Evolutionary conservation across 2,329 filamentous ascomycete species (phyloP).

Genomic region (Aureobasidium lini): DNA sequence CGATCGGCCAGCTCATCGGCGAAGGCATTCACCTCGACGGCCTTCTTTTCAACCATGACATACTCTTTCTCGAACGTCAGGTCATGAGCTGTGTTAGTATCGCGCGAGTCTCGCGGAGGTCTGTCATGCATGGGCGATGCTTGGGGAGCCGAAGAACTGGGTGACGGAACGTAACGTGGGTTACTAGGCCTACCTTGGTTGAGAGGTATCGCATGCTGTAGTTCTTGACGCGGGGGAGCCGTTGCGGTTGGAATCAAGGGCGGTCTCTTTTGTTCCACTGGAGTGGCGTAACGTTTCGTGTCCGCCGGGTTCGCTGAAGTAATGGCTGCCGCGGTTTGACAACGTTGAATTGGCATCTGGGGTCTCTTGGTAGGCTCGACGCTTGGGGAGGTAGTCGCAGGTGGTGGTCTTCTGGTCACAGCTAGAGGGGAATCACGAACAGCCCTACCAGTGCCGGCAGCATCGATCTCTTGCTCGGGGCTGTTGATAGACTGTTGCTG

Average conservation of each 20-base stretch:
- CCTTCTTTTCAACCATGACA: conserved; percentile 88
- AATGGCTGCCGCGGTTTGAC: neutral
- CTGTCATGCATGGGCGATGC: conserved; percentile 32
- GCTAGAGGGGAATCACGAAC: conserved; percentile 2
- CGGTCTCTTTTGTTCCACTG: conserved; percentile 2
- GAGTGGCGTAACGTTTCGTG: neutral
- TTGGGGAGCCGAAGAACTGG: conserved; percentile 15
- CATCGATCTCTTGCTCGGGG: conserved; percentile 15
- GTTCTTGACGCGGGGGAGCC: conserved; percentile 14
- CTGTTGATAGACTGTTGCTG: conserved; percentile 24
- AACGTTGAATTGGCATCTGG: neutral
- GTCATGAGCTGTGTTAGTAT: conserved; percentile 64
- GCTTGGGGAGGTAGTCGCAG: neutral
- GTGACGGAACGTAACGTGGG: conserved; percentile 5
- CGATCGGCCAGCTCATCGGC: conserved; percentile 78
- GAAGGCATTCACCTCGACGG: conserved; percentile 94
- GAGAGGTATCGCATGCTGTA: neutral
- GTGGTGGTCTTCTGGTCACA: neutral
- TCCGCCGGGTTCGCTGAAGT: neutral
- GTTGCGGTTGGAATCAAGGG: conserved; percentile 13
- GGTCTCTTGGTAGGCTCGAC: neutral
- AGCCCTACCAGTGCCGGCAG: neutral
- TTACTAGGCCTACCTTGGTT: conserved; percentile 2
- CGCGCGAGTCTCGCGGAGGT: conserved; percentile 23
- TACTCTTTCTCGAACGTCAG: conserved; percentile 89